Evolutionary conservation across 2,329 filamentous ascomycete genomes (phyloP).

Genomic region (Metarhizium anisopliae): DNA sequence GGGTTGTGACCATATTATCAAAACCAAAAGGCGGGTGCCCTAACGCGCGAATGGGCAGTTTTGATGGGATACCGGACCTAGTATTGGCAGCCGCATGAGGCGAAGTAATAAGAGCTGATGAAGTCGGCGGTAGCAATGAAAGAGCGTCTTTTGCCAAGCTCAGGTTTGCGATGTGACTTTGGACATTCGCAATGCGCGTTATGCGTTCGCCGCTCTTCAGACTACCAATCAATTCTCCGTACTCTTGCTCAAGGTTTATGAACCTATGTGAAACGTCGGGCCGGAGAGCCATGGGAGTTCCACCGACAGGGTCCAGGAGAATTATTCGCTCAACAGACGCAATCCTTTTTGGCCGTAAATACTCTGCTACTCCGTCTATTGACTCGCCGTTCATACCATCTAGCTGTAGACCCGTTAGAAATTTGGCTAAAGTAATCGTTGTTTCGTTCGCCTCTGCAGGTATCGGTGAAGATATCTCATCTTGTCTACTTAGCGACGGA

Average conservation of each 20-base stretch:
- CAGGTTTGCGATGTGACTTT: constrained; percentile 48
- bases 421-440: constrained; percentile 66
- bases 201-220: constrained; percentile 30
- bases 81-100: constrained; percentile 65
- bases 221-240: constrained; percentile 55
- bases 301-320: constrained; percentile 77
- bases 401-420: constrained; percentile 60
- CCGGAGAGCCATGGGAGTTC: constrained; percentile 57
- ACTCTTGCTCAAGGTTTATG: constrained; percentile 91
- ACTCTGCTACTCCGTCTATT: constrained; percentile 16
- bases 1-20: constrained; percentile 43
- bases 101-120: constrained; percentile 83
- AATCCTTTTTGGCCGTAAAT: constrained; percentile 34
- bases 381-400: constrained; percentile 2
- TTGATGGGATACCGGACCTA: constrained; percentile 3
- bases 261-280: constrained; percentile 43
- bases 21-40: constrained; percentile 41
- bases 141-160: constrained; percentile 62
- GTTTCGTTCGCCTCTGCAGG: constrained; percentile 48
- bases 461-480: constrained; percentile 28
- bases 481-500: constrained; percentile 31
- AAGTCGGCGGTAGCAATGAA: constrained; percentile 68
- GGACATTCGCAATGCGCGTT: background rate
- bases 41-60: constrained; percentile 18
- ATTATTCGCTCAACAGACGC: constrained; percentile 77